Evolutionary conservation across 371 early-diverging fungal genomes (phyloP), one percentile per base, ranked within the genome.

Genomic region (Saksenaea oblongispora): DNA sequence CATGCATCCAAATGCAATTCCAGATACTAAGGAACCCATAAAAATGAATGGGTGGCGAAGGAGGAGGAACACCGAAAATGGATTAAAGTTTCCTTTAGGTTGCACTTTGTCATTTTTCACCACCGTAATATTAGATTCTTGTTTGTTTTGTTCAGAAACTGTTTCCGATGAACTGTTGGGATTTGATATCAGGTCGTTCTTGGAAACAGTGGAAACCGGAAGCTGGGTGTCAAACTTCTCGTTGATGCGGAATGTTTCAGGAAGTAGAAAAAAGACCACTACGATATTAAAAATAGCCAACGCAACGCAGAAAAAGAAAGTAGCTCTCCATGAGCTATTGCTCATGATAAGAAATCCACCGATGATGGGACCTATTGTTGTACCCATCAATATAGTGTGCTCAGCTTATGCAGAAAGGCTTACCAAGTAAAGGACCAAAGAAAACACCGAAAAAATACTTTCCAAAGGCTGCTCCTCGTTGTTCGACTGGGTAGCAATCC

Each of bases 291-390:
- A 28, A 13, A 75, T 74, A 26, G 84, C 80, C 63, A 84, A 72
- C 14, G 80, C 82, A 13, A 86, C 72, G 69, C 85, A 79, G 65
- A 87, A 76, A 76, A 84, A 87, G 61, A 88, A 88, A 31, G 84
- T 84, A 31, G 83, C 79, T n/a, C 85, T 67, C 90, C 90, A 90
- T 5, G 83, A 56, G n/a, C 54, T 31, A 5, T 56, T 39, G 34
- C 73, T 73, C 61, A 67, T 60, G 22, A 69, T 67, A 24, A 90
- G 71, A 18, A 66, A 63, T n/a, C 73, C 73, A 58, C 73, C 73
- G 24, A 73, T n/a, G 39, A 73, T 62, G 15, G 70, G 70, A 27
- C 70, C 87, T 26, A 75, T 69, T 14, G 83, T 84, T 3, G 82
- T 72, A 11, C 78, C 72, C 5, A 84, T 83, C 10, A 77, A 81